These are phyloP conservation scores for Daucus carota DNA, from an alignment of 129 eudicot genomes.

Conservation along the genomic window DNA sequence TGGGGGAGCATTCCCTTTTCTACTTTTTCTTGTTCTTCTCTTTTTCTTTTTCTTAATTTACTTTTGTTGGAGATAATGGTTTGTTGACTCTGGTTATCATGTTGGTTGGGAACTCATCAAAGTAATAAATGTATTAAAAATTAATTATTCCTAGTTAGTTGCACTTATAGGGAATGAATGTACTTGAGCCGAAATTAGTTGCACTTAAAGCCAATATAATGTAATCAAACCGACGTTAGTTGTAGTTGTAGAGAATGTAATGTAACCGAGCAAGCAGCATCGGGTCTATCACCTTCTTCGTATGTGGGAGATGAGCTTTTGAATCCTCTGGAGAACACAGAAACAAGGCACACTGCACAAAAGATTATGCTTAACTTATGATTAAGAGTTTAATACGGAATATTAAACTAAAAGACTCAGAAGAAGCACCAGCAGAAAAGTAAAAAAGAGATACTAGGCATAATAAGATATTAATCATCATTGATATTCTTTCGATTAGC, in stretches of 20 bases:
- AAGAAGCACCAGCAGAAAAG: background rate
- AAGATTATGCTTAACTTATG: background rate
- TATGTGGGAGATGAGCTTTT: too few species aligned
- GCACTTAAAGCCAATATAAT: background rate
- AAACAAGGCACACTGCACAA: background rate
- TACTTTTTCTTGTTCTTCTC: constrained; percentile 27
- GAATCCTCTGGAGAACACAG: background rate
- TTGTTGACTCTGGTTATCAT: constrained; percentile 53
- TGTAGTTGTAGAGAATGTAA: too few species aligned
- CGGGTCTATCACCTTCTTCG: too few species aligned
- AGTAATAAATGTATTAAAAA: constrained; percentile 30
- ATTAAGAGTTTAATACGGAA: background rate
- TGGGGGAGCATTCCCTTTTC: constrained; percentile 10
- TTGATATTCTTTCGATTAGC: constrained; percentile 14
- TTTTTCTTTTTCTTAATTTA: constrained; percentile 21
- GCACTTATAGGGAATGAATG: constrained; percentile 4
- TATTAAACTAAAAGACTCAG: background rate
- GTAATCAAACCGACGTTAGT: background rate
- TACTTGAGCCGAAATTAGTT: background rate
- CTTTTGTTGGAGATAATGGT: constrained; percentile 43
- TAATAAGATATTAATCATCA: background rate
- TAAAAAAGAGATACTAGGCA: background rate
- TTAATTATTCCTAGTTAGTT: constrained; percentile 11
- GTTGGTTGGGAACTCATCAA: constrained; percentile 44
- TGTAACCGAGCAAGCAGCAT: too few species aligned